Evolutionary conservation across 106 monocot species (phyloP), one percentile per base, ranked within the genome.

Genomic region (Platanthera guangdongensis): DNA sequence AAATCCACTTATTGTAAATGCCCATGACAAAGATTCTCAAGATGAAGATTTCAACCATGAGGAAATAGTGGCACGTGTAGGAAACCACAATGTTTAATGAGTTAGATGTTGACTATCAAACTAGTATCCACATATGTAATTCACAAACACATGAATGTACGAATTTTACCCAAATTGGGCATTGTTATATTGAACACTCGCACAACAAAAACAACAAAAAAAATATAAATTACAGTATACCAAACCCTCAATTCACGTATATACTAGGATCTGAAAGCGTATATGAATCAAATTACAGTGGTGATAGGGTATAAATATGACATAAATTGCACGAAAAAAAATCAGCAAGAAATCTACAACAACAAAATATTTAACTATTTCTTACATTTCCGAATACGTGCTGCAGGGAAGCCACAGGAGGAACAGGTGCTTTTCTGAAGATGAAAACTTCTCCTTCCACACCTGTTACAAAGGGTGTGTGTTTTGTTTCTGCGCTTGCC

Each of bases 401-500:
- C 84, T 25, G 84, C 84, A 52, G 84, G 84, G 64, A 76, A 84
- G 16, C 76, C 84, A 52, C 84, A 84, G 80, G 84, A 80, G 19
- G 80, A 68, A 76, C 84, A 84, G 8, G 76, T 63, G 80, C 84
- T 84, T 76, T 84, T 84, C 84, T 84, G 84, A 50, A 84, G 84
- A 76, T 84, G 84, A 70, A 84, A 84, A 67, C 84, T 84, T 64
- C 84, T 55, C 45, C 84, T 69, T 5, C 84, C 84, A 47, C 84
- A 84, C 70, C 84, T 55, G 13, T 76, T 73, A 71, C 84, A 84
- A 14, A 84, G 80, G 14, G 84, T 84, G 73, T 84, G 84, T 2
- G 84, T 76, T 76, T 84, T 84, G 76, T 84, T 84, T 76, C 84
- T 71, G 64, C 84, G 71, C 84, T 84, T 84, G 11, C 84, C 84